Conservation (phyloP, 2,329 filamentous ascomycete species). For the Sporothrix brasiliensis region DNA sequence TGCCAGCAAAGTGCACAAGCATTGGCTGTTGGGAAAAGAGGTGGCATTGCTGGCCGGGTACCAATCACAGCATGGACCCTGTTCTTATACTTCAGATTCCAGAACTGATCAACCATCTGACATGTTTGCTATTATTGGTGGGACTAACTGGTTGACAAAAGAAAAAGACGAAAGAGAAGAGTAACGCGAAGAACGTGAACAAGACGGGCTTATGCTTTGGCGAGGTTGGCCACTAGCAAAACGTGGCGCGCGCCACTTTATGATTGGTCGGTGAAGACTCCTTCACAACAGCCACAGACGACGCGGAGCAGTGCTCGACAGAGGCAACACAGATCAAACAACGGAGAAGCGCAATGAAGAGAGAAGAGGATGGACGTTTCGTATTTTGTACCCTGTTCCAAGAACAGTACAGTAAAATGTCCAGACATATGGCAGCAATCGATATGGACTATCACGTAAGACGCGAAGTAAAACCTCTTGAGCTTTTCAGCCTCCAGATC, state of each 20-base stretch:
- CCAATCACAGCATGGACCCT: slow-evolving; percentile 4
- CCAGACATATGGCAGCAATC: background rate
- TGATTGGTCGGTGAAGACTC: slow-evolving; percentile 19
- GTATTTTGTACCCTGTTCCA: background rate
- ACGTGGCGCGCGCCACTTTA: slow-evolving; percentile 20
- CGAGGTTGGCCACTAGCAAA: background rate
- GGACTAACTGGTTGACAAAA: background rate
- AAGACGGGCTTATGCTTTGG: background rate
- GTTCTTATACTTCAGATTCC: background rate
- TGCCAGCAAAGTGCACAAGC: background rate
- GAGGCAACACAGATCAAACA: background rate
- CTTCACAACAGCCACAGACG: background rate
- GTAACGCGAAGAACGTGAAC: background rate
- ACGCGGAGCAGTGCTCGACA: too few relatives aligned
- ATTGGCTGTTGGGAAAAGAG: background rate
- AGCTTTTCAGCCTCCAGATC: background rate
- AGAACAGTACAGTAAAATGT: background rate
- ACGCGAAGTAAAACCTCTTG: background rate
- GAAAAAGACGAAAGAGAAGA: background rate
- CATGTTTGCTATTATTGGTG: background rate
- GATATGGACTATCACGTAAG: background rate
- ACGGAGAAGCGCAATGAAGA: background rate
- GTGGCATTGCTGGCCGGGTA: background rate
- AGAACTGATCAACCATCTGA: background rate
- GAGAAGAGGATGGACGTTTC: background rate